These are phyloP conservation scores for Proliferodiscus dingleyae DNA, from an alignment of 2,329 filamentous ascomycete species.

Conservation along the genomic window DNA sequence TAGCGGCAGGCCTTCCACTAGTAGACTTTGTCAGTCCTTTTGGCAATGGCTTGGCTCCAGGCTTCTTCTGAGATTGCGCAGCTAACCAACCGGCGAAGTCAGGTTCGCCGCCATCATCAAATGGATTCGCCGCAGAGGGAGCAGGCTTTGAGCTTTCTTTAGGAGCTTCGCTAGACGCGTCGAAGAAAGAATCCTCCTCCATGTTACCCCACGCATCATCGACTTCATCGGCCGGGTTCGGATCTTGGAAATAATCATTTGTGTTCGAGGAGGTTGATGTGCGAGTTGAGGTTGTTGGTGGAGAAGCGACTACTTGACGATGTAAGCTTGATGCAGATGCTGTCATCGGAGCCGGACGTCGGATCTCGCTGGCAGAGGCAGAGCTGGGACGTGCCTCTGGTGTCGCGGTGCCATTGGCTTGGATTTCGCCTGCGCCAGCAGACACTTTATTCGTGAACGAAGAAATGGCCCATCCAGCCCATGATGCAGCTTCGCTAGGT, in stretches of 20 bases:
- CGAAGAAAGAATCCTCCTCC: slow-evolving; percentile 49
- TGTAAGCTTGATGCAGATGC: slow-evolving; percentile 56
- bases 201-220: slow-evolving; percentile 61
- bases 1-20: slow-evolving; percentile 27
- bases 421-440: slow-evolving; percentile 79
- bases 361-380: slow-evolving; percentile 36
- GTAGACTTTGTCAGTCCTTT: slow-evolving; percentile 72
- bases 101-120: slow-evolving; percentile 81
- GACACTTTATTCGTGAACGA: slow-evolving; percentile 95
- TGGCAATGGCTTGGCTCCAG: slow-evolving; percentile 59
- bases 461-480: slow-evolving; percentile 97
- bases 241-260: slow-evolving; percentile 50
- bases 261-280: slow-evolving; percentile 43
- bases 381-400: slow-evolving; percentile 39
- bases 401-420: slow-evolving; percentile 42
- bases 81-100: slow-evolving; percentile 96
- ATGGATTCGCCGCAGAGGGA: slow-evolving; percentile 44
- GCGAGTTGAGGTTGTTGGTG: slow-evolving; percentile 39
- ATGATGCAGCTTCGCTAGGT: slow-evolving; percentile 58
- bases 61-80: slow-evolving; percentile 72
- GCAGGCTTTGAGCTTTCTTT: slow-evolving; percentile 27
- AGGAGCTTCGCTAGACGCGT: slow-evolving; percentile 22
- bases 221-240: slow-evolving; percentile 57
- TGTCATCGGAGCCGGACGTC: slow-evolving; percentile 33
- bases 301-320: slow-evolving; percentile 54